Evolutionary conservation across 2,329 filamentous ascomycete genomes (phyloP).

Genomic region (Cladosporium colombiae): DNA sequence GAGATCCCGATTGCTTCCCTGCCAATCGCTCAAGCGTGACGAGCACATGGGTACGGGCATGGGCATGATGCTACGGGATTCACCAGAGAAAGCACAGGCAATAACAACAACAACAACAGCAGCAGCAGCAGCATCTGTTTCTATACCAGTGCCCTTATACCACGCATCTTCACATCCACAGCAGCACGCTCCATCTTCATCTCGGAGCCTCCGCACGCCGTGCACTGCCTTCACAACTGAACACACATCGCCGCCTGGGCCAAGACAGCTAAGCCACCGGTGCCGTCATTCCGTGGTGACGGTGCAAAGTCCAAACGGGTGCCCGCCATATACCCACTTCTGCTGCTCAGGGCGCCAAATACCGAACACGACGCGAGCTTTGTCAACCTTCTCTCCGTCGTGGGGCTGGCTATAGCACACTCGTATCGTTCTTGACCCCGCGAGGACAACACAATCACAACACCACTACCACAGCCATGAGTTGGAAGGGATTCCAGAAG

Average conservation of each 20-base stretch:
- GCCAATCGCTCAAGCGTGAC: constrained; percentile 3
- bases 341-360: background rate
- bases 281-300: constrained; percentile 15
- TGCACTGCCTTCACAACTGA: constrained; percentile 16
- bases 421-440: constrained; percentile 1
- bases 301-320: constrained; percentile 14
- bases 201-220: background rate
- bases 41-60: background rate
- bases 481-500: constrained; percentile 95
- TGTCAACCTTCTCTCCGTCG: constrained; percentile 5
- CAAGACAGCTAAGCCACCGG: constrained; percentile 19
- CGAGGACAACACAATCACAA: background rate
- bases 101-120: background rate
- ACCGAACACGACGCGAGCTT: constrained; percentile 7
- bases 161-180: constrained; percentile 2
- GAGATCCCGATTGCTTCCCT: background rate
- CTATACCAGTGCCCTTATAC: background rate
- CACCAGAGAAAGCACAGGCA: background rate
- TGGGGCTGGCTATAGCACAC: background rate
- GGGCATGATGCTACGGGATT: background rate
- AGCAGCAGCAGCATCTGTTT: background rate
- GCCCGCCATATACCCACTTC: constrained; percentile 19
- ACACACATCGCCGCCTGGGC: constrained; percentile 16
- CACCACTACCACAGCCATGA: constrained; percentile 64
- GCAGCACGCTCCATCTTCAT: background rate